Conservation (phyloP, 164 flowering plant species). For the Piper betle region DNA sequence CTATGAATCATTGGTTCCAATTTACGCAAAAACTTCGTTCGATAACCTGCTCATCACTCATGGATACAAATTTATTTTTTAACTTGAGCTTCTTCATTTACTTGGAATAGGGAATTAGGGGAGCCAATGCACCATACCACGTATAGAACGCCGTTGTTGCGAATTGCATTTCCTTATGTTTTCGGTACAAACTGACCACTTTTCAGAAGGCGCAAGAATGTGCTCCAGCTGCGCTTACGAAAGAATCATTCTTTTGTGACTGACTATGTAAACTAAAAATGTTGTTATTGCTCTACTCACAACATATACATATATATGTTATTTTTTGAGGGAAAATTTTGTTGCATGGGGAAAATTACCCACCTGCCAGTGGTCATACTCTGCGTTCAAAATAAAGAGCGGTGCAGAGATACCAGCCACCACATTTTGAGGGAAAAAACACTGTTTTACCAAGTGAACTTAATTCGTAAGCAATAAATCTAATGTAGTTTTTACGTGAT, state of each 20-base stretch:
- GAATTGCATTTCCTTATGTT: constrained; percentile 17
- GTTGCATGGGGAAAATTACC: neutral
- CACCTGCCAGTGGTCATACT: constrained; percentile 99
- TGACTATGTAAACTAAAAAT: too few relatives aligned
- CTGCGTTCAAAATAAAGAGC: constrained; percentile 72
- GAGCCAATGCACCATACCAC: neutral
- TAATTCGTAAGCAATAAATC: too few relatives aligned
- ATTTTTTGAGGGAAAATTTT: too few relatives aligned
- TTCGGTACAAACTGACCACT: neutral
- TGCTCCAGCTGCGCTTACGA: neutral
- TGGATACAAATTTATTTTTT: neutral
- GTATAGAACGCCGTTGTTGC: neutral
- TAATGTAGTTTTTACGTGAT: too few relatives aligned
- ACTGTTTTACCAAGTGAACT: constrained; percentile 30
- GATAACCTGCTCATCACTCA: constrained; percentile 15
- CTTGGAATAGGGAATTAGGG: neutral
- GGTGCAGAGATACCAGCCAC: constrained; percentile 51
- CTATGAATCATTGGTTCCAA: constrained; percentile 28
- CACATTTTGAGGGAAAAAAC: constrained; percentile 79
- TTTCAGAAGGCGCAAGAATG: neutral
- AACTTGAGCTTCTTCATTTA: neutral
- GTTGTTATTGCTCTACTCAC: neutral
- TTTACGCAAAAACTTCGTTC: constrained; percentile 45
- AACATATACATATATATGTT: neutral
- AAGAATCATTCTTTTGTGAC: too few relatives aligned